These are phyloP conservation scores for Cyanodermella asteris DNA, from an alignment of 2,329 filamentous ascomycete genomes.

Conservation along the genomic window DNA sequence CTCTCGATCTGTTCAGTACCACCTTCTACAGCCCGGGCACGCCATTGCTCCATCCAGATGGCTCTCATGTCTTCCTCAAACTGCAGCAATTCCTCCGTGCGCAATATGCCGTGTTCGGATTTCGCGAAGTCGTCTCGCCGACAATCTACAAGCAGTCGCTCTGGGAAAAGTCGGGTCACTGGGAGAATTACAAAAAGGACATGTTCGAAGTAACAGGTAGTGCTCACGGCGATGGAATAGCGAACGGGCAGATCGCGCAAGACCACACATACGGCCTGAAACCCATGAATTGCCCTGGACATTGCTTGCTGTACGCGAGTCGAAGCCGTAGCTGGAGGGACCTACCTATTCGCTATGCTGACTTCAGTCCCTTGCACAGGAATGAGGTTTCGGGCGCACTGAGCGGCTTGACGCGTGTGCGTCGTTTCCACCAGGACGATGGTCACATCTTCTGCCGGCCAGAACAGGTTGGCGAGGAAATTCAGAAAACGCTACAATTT, in stretches of 20 bases:
- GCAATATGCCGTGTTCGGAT: slow-evolving; percentile 68
- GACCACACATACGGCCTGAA: slow-evolving; percentile 65
- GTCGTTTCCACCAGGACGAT: slow-evolving; percentile 78
- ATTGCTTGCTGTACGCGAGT: slow-evolving; percentile 64
- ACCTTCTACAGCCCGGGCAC: slow-evolving; percentile 67
- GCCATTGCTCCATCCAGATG: slow-evolving; percentile 64
- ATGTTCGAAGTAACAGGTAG: slow-evolving; percentile 68
- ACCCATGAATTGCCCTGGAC: slow-evolving; percentile 83
- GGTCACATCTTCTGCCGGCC: slow-evolving; percentile 77
- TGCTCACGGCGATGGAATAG: slow-evolving; percentile 27
- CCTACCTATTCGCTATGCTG: slow-evolving; percentile 62
- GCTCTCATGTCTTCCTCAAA: slow-evolving; percentile 63
- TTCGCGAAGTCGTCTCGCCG: slow-evolving; percentile 71
- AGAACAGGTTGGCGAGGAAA: slow-evolving; percentile 52
- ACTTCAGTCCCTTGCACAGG: slow-evolving; percentile 70
- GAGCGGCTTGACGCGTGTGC: slow-evolving; percentile 61
- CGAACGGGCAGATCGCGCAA: slow-evolving; percentile 24
- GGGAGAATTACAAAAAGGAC: slow-evolving; percentile 77
- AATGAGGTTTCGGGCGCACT: slow-evolving; percentile 70
- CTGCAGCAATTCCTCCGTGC: slow-evolving; percentile 61
- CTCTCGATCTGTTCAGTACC: slow-evolving; percentile 56
- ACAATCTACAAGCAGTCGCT: slow-evolving; percentile 78
- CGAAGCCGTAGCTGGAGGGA: slow-evolving; percentile 56
- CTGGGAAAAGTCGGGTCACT: slow-evolving; percentile 69
- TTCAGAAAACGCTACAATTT: slow-evolving; percentile 51